Percentiles rank a stretch among this genome's conserved stretches.
Evolutionary conservation across 768 basidiomycete genomes (phyloP).

Genomic region (Rhizopogon rudus): DNA sequence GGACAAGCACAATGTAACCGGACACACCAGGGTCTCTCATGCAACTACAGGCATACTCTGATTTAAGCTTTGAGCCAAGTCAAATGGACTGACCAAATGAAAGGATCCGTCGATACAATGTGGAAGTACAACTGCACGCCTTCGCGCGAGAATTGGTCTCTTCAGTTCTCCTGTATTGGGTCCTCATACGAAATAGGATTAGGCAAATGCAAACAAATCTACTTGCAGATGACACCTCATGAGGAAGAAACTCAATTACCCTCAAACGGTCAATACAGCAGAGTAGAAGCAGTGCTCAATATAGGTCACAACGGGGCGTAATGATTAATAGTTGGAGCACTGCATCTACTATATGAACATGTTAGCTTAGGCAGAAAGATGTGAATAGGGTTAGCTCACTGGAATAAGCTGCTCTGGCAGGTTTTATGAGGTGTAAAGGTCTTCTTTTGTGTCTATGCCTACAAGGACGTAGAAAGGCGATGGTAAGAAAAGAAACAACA

Average conservation of each 20-base stretch:
- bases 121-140: too few species aligned
- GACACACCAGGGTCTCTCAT: background rate
- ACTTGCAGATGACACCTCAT: background rate
- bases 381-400: background rate
- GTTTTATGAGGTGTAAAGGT: slow-evolving; percentile 48
- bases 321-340: slow-evolving; percentile 8
- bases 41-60: background rate
- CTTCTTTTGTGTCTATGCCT: slow-evolving; percentile 63
- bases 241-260: background rate
- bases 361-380: background rate
- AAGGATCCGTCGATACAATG: too few species aligned
- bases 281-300: background rate
- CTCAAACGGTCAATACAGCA: background rate
- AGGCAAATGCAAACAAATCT: background rate
- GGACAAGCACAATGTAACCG: too few species aligned
- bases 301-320: background rate
- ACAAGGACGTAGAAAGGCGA: slow-evolving; percentile 1
- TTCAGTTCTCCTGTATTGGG: background rate
- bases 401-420: slow-evolving; percentile 6
- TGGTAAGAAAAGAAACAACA: background rate
- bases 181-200: background rate
- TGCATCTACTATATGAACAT: slow-evolving; percentile 19
- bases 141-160: too few species aligned
- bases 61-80: too few species aligned
- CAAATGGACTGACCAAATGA: too few species aligned